Percentiles rank a stretch among this genome's conserved stretches.
These are phyloP conservation scores for Suhomyces canberraensis DNA, from an alignment of 805 yeast genomes.

Conservation along the genomic window DNA sequence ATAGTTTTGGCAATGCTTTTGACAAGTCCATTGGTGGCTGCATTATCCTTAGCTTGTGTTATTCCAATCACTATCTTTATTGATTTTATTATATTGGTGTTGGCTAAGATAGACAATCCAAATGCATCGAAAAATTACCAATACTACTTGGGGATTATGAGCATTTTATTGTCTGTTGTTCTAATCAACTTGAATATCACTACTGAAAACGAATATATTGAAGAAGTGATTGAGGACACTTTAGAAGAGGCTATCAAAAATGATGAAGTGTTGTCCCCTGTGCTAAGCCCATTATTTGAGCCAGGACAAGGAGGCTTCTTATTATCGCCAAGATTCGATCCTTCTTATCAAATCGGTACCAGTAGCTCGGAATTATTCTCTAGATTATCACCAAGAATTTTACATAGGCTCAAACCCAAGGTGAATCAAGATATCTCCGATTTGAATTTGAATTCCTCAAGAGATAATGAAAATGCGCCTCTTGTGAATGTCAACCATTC, in stretches of 20 bases:
- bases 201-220: slow-evolving; percentile 43
- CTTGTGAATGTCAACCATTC: slow-evolving; percentile 10
- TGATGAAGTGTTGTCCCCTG: slow-evolving; percentile 46
- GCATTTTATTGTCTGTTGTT: slow-evolving; percentile 46
- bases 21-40: slow-evolving; percentile 52
- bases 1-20: slow-evolving; percentile 50
- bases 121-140: slow-evolving; percentile 22
- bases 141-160: slow-evolving; percentile 46
- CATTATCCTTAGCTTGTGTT: slow-evolving; percentile 49
- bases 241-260: slow-evolving; percentile 45
- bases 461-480: slow-evolving; percentile 5
- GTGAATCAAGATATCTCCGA: slow-evolving; percentile 6
- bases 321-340: background rate
- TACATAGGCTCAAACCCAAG: background rate
- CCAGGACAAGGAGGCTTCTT: slow-evolving; percentile 9
- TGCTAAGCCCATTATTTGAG: slow-evolving; percentile 42
- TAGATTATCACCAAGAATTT: slow-evolving; percentile 14
- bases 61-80: slow-evolving; percentile 52
- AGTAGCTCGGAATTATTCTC: slow-evolving; percentile 9
- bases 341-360: slow-evolving; percentile 10
- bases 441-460: slow-evolving; percentile 14
- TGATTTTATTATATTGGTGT: slow-evolving; percentile 38
- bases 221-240: slow-evolving; percentile 46
- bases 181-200: slow-evolving; percentile 43
- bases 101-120: slow-evolving; percentile 15